These are phyloP conservation scores for Apophysomyces sp. DNA, from an alignment of 371 early-diverging fungal species.

Conservation along the genomic window DNA sequence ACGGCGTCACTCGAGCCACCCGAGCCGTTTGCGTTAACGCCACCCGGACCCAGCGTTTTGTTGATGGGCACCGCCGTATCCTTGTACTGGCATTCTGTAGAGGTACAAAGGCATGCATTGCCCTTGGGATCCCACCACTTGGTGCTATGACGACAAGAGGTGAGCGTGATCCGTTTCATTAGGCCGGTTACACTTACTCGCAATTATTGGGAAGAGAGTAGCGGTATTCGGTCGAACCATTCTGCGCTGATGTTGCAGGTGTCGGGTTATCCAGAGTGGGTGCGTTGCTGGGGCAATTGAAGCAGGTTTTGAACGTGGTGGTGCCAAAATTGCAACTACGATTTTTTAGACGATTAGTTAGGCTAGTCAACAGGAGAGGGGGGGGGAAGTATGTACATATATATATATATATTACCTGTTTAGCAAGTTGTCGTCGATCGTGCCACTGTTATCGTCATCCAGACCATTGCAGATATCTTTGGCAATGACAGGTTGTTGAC, in stretches of 20 bases:
- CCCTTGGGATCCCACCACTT: slow-evolving; percentile 74
- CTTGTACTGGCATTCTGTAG: slow-evolving; percentile 45
- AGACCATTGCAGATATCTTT: slow-evolving; percentile 75
- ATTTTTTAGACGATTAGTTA: too few relatives aligned
- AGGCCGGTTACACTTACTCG: slow-evolving; percentile 41
- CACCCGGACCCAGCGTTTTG: not conserved
- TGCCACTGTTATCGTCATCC: slow-evolving; percentile 54
- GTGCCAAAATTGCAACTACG: slow-evolving; percentile 53
- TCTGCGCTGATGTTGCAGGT: slow-evolving; percentile 44
- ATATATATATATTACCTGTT: slow-evolving; percentile 24
- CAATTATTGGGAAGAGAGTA: slow-evolving; percentile 57
- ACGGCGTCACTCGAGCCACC: not conserved
- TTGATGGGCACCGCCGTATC: slow-evolving; percentile 33
- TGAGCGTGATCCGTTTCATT: not conserved
- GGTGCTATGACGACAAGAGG: slow-evolving; percentile 22
- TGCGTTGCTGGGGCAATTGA: slow-evolving; percentile 56
- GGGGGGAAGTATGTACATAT: too few relatives aligned
- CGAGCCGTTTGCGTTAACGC: not conserved
- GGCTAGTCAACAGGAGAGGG: too few relatives aligned
- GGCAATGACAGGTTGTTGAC: slow-evolving; percentile 52
- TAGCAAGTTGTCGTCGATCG: slow-evolving; percentile 42
- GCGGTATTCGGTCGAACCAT: slow-evolving; percentile 48
- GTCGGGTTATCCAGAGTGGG: slow-evolving; percentile 57
- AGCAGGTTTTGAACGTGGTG: slow-evolving; percentile 62
- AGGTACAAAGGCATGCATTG: slow-evolving; percentile 52